Base-by-base conservation (phyloP, 116 monocot genomes). In the Cymodocea nodosa region DNA sequence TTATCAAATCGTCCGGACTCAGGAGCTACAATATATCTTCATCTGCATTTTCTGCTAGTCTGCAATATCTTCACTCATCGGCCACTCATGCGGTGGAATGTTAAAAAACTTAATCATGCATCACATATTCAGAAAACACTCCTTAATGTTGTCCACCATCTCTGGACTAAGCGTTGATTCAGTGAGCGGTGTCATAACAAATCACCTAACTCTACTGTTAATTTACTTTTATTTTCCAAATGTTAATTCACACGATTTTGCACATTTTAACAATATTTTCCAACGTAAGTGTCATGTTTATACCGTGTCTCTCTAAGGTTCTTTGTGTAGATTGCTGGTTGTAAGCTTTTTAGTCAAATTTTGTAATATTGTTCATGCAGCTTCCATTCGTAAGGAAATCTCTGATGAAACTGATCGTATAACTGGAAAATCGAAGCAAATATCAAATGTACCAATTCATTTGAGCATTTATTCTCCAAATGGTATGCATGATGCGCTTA, bases 361-460 rank as follows among this genome's bases (percentile, higher is more conserved):
- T 37, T 62, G 2, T 39, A 10, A 19, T 19, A 2, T 30, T 62
- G 35, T 39, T 66, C 4, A 65, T 68, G 74, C 81, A 87, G 87
- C 79, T 78, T 66, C 76, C 50, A 77, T 87, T 34, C 78, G 87
- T 23, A 84, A 77, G 69, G 87, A 87, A 71, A 87, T 87, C 63
- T 48, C 67, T 23, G 73, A 79, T 74, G 87, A 87, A 70, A 87
- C 87, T 15, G 84, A 87, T 49, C 81, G 84, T 19, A 84, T 87
- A 56, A 84, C 87, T 58, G 87, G 87, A 60, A 87, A 81, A 55
- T 60, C 84, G 61, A 87, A 78, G 71, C 77, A 79, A 14, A 87
- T 87, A 71, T 84, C 87, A n/a, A 87, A 87, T 70, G 56, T 84
- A 30, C 87, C 87, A 10, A 87, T 87, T 74, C 87, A 87, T 50